Evolutionary conservation across 805 yeast species (phyloP).

Genomic region (Hagleromyces aurorensis): DNA sequence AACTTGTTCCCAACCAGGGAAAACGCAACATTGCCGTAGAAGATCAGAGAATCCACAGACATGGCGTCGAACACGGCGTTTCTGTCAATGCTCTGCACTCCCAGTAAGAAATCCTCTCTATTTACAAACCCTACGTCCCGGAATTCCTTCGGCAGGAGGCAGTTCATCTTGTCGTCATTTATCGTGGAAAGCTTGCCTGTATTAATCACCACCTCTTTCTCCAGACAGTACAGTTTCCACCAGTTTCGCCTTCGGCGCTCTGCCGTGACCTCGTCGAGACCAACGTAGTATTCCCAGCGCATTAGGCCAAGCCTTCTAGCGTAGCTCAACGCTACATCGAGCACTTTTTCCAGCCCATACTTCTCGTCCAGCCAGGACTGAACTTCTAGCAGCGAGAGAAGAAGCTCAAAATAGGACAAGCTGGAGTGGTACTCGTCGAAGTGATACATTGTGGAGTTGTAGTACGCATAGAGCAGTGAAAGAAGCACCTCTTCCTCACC

Average conservation of each 20-base stretch:
- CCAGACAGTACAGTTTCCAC: conserved; percentile 27
- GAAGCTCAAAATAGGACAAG: conserved; percentile 23
- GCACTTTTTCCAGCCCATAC: conserved; percentile 17
- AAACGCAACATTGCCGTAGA: conserved; percentile 19
- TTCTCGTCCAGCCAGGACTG: conserved; percentile 23
- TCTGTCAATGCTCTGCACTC: conserved; percentile 8
- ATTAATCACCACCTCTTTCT: conserved; percentile 12
- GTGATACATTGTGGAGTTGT: conserved; percentile 19
- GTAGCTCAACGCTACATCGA: conserved; percentile 18
- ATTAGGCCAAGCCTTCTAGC: conserved; percentile 24
- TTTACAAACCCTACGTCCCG: conserved; percentile 22
- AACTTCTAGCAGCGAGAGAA: conserved; percentile 18
- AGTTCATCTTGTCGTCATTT: conserved; percentile 17
- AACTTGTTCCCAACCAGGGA: conserved; percentile 16
- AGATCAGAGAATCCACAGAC: conserved; percentile 8
- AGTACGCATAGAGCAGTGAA: conserved; percentile 19
- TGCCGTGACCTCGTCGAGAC: conserved; percentile 25
- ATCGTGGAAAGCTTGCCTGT: conserved; percentile 19
- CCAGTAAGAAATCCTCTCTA: conserved; percentile 13
- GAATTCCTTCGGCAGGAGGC: conserved; percentile 21
- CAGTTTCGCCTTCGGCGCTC: conserved; percentile 24
- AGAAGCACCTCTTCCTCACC: conserved; percentile 20
- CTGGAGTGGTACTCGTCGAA: conserved; percentile 11
- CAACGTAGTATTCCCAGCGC: conserved; percentile 31
- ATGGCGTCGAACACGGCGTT: conserved; percentile 12